Base-by-base conservation (phyloP, 1,139 yeast genomes). In the Kodamaea arcana region DNA sequence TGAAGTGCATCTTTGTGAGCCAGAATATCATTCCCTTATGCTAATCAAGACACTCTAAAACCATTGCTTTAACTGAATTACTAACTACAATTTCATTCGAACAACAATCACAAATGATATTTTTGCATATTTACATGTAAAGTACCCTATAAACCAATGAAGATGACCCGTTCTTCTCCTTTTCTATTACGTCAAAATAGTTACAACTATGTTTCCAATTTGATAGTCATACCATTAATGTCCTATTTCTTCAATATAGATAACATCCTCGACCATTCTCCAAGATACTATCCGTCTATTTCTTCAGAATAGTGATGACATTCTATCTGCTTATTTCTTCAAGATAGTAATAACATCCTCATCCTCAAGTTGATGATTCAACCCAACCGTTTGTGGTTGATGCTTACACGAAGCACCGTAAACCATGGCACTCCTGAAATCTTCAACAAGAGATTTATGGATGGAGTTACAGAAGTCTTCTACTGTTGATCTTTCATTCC, bases 381-480 rank as follows among this genome's bases (percentile, higher is more conserved):
- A 71, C 29, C 98, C 98, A 30, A 90, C 97, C 47, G 80, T 78
- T 64, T 92, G 98, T n/a, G 97, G 97, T 62, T 90, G 97, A 60
- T 92, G 98, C 67, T 92, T 92, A 35, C 90, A 97, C 52, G 94
- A 83, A 14, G 86, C 75, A 28, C 97, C 97, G 54, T 72, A 90
- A 1, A 92, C 97, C 45, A 87, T 74, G 1, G 97, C 97, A 51
- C 79, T 83, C 62, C 86, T 83, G 62, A 94, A 94, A 52, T 94
- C 95, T 35, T 84, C 94, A 24, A 90, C 95, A 58, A 92, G 72
- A 30, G 92, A 80, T 65, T 90, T 92, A 69, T 92, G 99, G 49
- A 92, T 94, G 46, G 92, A 85, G 61, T 88, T 87, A 78, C 98
- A 94, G 60, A 92, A 92, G 60, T 92, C 97, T 59, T 85, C 96